Evolutionary conservation across 2,329 filamentous ascomycete species (phyloP), one percentile per base, ranked within the genome.

Genomic region (Xylaria multiplex): DNA sequence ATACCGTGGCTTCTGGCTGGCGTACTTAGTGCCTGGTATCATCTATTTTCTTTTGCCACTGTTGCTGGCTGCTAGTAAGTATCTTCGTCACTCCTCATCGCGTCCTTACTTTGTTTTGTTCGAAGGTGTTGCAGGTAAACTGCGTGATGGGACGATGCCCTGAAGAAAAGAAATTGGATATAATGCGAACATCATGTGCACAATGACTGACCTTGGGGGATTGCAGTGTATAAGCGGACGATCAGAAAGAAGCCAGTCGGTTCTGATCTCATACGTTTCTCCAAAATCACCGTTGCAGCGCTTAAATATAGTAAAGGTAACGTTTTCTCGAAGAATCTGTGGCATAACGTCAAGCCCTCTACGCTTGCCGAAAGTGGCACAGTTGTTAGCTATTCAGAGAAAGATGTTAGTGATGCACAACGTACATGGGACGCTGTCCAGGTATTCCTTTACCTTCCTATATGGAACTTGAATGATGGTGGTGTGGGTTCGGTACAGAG

Each of bases 361-460:
- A 78, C 79, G 11, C 80, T 88, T 4, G 79, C 79, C 1, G 80
- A 70, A 73, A 77, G 71, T 77, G 82, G 72, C 80, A 66, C 68
- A 0, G 83, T 80, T 77, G 89, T 90, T 81, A 82, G 81, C 16
- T 91, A 89, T 69, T 86, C 88, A 49, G 88, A 91, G 70, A 85
- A 84, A 42, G 90, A 88, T 81, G 89, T 93, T 57, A 86, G 88
- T 71, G 88, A 91, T 71, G 85, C 90, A 14, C 81, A 82, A 61
- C 86, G 89, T 74, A 82, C 80, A 0, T 78, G 79, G 73, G 71
- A 78, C 30, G 81, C 80, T 6, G 78, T 78, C n/a, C 74, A 78
- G 63, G 78, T 83, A 74, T 79, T 80, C 72, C 73, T 80, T 30
- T 81, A 81, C 68, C 77, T 81, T 37, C 80, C 80, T 5, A 73